Evolutionary conservation across 2,329 filamentous ascomycete genomes (phyloP), one percentile per base, ranked within the genome.

Genomic region (Pyrenophora tritici-repentis): DNA sequence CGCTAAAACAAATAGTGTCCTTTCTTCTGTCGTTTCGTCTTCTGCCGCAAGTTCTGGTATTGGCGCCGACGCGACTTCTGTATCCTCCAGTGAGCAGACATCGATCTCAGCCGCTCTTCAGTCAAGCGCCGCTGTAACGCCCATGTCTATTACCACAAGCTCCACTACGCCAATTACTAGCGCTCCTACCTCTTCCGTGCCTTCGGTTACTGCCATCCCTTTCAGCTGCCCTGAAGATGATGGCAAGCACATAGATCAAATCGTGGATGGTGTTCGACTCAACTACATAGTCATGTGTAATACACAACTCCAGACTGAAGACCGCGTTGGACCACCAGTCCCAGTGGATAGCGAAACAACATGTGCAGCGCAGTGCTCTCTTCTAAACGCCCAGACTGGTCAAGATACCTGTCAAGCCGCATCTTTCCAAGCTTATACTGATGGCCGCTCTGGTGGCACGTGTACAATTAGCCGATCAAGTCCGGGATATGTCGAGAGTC

Each of bases 281-380:
- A 63, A 70, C 33, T 71, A 68, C 46, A 33, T 56, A 5, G 55
- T 72, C 3, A 48, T 62, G n/a, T 72, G 67, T 40, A 58, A 70
- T 40, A 69, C 59, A 2, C 55, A 62, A 8, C 46, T 67, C 14
- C 49, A 56, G 3, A 55, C 53, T 2, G 52, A 56, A 39, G 65
- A 63, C 20, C 55, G 56, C 7, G 31, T 67, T 4, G 55, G 58
- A 8, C 43, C 29, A 2, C 55, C 58, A 18, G 61, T 59, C 20
- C 32, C 54, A 3, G 56, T 63, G 2, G 55, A 65, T 1, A 56
- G 57, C 39, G 50, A 57, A 16, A 67, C 65, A 7, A 56, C 61
- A 3, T 71, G 67, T 43, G 58, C 65, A 42, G 62, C 56, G 9
- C 59, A 66, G 50, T 72, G 68, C 40, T 69, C 68, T 7, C 52